Evolutionary conservation across 768 basidiomycete genomes (phyloP).

Genomic region (Mrakia blollopis): DNA sequence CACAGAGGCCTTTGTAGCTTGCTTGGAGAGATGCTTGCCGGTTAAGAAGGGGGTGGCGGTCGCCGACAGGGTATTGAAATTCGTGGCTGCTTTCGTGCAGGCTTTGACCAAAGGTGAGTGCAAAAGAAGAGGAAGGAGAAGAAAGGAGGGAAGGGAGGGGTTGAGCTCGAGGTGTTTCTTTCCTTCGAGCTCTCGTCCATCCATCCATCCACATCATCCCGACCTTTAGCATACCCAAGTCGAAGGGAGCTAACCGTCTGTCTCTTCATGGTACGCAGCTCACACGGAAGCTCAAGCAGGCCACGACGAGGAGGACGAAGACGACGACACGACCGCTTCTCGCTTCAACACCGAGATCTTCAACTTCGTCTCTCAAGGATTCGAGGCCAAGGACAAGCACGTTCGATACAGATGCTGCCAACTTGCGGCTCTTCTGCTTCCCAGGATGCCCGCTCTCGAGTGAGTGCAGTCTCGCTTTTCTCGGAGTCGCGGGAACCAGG

Average conservation of each 20-base stretch:
- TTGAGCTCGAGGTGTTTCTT: not conserved
- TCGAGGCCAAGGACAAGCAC: slow-evolving; percentile 77
- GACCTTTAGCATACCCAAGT: too few species aligned
- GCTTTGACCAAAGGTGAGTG: slow-evolving; percentile 71
- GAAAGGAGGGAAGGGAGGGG: not conserved
- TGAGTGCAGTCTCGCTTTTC: slow-evolving; percentile 47
- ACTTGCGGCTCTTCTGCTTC: slow-evolving; percentile 71
- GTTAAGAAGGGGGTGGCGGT: slow-evolving; percentile 73
- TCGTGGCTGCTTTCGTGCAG: slow-evolving; percentile 69
- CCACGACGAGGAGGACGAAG: slow-evolving; percentile 41
- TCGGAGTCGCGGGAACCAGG: not conserved
- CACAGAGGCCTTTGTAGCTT: slow-evolving; percentile 57
- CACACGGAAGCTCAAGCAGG: not conserved
- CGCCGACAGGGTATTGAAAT: slow-evolving; percentile 75
- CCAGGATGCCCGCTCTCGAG: slow-evolving; percentile 79
- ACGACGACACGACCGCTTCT: slow-evolving; percentile 62
- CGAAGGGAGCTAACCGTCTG: not conserved
- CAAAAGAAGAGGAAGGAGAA: too few species aligned
- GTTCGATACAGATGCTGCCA: slow-evolving; percentile 76
- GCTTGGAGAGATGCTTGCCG: slow-evolving; percentile 59
- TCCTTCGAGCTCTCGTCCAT: not conserved
- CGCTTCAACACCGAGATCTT: slow-evolving; percentile 65
- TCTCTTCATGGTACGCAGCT: not conserved
- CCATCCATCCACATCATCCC: not conserved
- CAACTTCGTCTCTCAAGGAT: slow-evolving; percentile 69